Evolutionary conservation across 805 yeast species (phyloP).

Genomic region (Crinitomyces ghanaensis): DNA sequence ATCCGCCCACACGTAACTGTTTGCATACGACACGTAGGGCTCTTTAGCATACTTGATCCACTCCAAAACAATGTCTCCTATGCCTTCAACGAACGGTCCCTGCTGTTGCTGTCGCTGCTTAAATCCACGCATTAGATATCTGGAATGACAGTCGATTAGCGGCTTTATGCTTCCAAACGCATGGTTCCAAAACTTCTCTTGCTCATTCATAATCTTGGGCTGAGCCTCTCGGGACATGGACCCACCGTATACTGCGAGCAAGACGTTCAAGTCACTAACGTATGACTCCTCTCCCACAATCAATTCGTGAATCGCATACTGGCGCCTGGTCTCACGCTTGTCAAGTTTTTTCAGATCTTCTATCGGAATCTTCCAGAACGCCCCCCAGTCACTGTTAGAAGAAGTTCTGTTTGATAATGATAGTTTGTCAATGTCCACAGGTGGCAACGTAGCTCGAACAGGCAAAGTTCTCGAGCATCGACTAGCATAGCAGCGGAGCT

Average conservation of each 20-base stretch:
- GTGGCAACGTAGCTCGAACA: conserved; percentile 6
- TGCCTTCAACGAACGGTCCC: conserved; percentile 54
- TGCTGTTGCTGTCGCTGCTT: conserved; percentile 44
- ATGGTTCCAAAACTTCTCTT: conserved; percentile 45
- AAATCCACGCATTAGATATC: conserved; percentile 45
- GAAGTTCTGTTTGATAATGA: no score
- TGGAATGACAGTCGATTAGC: conserved; percentile 44
- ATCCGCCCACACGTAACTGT: conserved; percentile 24
- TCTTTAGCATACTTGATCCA: conserved; percentile 53
- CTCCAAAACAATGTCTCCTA: conserved; percentile 49
- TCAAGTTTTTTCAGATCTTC: conserved; percentile 15
- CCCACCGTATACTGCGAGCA: conserved; percentile 46
- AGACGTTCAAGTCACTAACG: conserved; percentile 53
- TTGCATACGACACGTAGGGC: conserved; percentile 49
- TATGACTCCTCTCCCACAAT: conserved; percentile 61
- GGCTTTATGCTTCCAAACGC: conserved; percentile 48
- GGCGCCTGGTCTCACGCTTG: conserved; percentile 44
- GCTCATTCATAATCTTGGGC: conserved; percentile 37
- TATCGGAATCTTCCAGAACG: conserved; percentile 19
- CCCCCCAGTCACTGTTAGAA: conserved; percentile 19
- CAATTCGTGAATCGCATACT: conserved; percentile 66
- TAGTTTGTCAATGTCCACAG: conserved; percentile 12
- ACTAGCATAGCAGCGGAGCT: conserved; percentile 22
- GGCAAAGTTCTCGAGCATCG: conserved; percentile 18
- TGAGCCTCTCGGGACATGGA: conserved; percentile 26